phyloP scores from a whole-genome alignment of 257 asterid genomes.

The Apocynum venetum region DNA sequence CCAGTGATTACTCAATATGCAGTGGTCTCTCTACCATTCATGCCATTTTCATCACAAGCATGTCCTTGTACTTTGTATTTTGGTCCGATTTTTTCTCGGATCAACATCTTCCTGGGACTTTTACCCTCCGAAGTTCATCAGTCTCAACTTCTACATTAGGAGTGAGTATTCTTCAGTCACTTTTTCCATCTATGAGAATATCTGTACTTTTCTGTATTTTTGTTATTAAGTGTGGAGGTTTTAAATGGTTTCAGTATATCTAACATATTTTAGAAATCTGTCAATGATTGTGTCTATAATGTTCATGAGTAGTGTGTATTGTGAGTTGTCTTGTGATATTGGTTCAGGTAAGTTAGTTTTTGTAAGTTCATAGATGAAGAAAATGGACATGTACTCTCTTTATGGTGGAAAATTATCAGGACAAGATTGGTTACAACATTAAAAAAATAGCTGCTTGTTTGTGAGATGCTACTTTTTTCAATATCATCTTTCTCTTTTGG shows the following conservation, averaged over 20 bases:
- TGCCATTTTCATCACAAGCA: slow-evolving; percentile 69
- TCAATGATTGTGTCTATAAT: not conserved
- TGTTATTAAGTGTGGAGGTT: not conserved
- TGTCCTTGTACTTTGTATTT: slow-evolving; percentile 80
- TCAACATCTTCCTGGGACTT: slow-evolving; percentile 39
- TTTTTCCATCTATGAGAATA: not conserved
- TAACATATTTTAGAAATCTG: not conserved
- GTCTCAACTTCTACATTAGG: slow-evolving; percentile 79
- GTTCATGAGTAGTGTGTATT: not conserved
- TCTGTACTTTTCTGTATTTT: not conserved
- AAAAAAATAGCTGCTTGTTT: too few relatives aligned
- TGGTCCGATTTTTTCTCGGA: slow-evolving; percentile 84
- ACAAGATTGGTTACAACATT: not conserved
- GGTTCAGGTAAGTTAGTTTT: not conserved
- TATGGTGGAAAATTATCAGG: not conserved
- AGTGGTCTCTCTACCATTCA: slow-evolving; percentile 89
- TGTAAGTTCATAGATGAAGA: not conserved
- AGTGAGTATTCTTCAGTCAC: slow-evolving; percentile 37
- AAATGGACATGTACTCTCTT: not conserved
- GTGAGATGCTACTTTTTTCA: not conserved
- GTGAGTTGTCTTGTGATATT: not conserved
- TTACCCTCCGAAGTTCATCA: slow-evolving; percentile 66
- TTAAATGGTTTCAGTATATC: not conserved
- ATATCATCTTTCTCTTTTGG: not conserved
- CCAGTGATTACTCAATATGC: slow-evolving; percentile 35